Evolutionary conservation across 352 stramenopile genomes (phyloP), one percentile per base, ranked within the genome.

Genomic region (Globisporangium irregulare): DNA sequence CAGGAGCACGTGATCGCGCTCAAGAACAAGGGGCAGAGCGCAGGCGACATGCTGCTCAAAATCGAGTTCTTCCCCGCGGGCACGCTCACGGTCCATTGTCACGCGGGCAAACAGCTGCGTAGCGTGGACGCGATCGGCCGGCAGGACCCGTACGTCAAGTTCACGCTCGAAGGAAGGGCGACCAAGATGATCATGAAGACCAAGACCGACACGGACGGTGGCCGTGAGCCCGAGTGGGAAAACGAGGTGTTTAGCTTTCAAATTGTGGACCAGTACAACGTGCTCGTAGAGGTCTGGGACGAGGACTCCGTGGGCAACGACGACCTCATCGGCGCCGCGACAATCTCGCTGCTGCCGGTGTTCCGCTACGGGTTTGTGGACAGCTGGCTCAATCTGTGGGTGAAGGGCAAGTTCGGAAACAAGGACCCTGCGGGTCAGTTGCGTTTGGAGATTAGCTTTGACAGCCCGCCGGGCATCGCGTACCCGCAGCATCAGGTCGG

Each of bases 211-310:
- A 91, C 85, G 20, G 90, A 97, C 68, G 87, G 86, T 41, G 88
- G 91, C 1, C 79, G 77, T 14, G 87, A 94, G 24, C 91, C 89
- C 20, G 73, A 93, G 68, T 98, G 94, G 93, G 81, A 84, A 22
- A 76, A 93, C 61, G 79, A 98, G 62, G 46, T 67, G 12, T 89
- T 98, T 55, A 55, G 43, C n/a, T 93, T 98, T 64, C 81, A 97
- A 41, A 76, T 98, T 54, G 95, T 98, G 4, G 94, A 98, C 67
- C 92, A 98, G 70, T 97, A 93, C 73, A 93, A 88, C 59, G 78
- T 98, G 61, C 64, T 84, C 27, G 76, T 98, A 25, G 90, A 98
- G 63, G 81, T 92, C 64, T 97, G 89, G 82, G 93, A 98, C 63
- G 88, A 97, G 62, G 93, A 98, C 71, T 81, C 82, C n/a, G 74